Evolutionary conservation across 2,329 filamentous ascomycete species (phyloP).

Genomic region (Tolypocladium amazonense): DNA sequence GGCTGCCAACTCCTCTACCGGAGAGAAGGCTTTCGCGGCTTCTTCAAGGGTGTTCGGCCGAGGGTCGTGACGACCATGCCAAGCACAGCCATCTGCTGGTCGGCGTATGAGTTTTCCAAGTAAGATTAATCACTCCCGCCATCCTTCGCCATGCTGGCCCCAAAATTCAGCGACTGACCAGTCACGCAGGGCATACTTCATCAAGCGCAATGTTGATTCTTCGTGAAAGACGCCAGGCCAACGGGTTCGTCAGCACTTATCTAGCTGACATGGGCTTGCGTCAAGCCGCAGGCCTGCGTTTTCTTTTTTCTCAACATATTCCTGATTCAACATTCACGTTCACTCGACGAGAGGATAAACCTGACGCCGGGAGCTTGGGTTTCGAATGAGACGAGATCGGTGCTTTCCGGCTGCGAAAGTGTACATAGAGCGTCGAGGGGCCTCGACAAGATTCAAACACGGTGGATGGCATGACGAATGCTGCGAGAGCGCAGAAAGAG

Average conservation of each 20-base stretch:
- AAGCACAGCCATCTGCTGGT: conserved; percentile 99
- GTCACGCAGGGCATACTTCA: conserved; percentile 45
- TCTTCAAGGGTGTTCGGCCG: conserved; percentile 87
- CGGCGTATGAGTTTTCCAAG: conserved; percentile 60
- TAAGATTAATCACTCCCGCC: conserved; percentile 25
- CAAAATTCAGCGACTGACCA: neutral
- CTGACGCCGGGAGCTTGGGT: neutral
- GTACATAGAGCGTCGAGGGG: neutral
- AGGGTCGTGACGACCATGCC: conserved; percentile 95
- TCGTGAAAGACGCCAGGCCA: conserved; percentile 13
- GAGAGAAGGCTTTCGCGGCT: conserved; percentile 75
- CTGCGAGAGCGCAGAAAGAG: neutral
- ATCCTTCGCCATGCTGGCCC: neutral
- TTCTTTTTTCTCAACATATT: neutral
- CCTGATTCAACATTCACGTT: neutral
- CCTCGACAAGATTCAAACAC: neutral
- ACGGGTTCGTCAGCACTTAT: neutral
- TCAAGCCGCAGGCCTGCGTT: neutral
- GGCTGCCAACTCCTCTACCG: conserved; percentile 74
- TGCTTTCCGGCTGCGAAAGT: neutral
- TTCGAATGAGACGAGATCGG: neutral
- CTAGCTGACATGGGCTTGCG: neutral
- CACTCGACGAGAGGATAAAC: neutral
- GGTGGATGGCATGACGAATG: neutral
- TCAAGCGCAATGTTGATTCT: conserved; percentile 36